A percentile compares a stretch with the other conserved stretches of the same genome.
phyloP scores from a whole-genome alignment of 2,329 filamentous ascomycete genomes.

The Eurotiales sp. region DNA sequence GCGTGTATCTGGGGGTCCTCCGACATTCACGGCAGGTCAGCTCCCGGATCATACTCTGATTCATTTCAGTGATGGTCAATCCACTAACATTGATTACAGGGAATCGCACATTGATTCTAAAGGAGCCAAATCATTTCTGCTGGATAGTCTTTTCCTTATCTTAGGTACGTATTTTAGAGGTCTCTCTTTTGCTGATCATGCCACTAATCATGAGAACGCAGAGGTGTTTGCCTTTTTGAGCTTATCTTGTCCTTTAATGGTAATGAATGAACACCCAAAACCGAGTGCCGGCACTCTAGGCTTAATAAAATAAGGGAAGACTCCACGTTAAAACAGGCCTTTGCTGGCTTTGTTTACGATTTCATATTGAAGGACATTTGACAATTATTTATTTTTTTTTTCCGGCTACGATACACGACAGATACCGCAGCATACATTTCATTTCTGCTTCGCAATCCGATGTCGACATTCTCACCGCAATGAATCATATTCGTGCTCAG shows the following conservation, averaged over 20 bases:
- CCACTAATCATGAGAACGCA: not conserved
- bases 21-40: slow-evolving; percentile 11
- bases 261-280: slow-evolving; percentile 8
- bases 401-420: slow-evolving; percentile 6
- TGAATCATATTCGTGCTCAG: not conserved
- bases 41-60: slow-evolving; percentile 2
- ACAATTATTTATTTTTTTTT: not conserved
- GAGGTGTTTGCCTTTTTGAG: slow-evolving; percentile 4
- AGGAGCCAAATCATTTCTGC: not conserved
- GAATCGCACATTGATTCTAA: not conserved
- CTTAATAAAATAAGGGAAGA: slow-evolving; percentile 49
- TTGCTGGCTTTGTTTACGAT: slow-evolving; percentile 43
- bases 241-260: slow-evolving; percentile 5
- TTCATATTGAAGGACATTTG: slow-evolving; percentile 30
- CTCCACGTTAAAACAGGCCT: slow-evolving; percentile 24
- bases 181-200: not conserved
- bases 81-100: slow-evolving; percentile 1
- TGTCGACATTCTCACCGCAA: not conserved
- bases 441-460: not conserved
- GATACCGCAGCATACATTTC: slow-evolving; percentile 3
- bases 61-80: not conserved
- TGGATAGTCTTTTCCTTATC: slow-evolving; percentile 1
- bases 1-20: slow-evolving; percentile 37
- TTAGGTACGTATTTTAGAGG: not conserved
- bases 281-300: slow-evolving; percentile 42